Percentiles rank a stretch among this genome's conserved stretches.
Evolutionary conservation across 2,329 filamentous ascomycete species (phyloP).

Genomic region (Arthrobotrys conoides): DNA sequence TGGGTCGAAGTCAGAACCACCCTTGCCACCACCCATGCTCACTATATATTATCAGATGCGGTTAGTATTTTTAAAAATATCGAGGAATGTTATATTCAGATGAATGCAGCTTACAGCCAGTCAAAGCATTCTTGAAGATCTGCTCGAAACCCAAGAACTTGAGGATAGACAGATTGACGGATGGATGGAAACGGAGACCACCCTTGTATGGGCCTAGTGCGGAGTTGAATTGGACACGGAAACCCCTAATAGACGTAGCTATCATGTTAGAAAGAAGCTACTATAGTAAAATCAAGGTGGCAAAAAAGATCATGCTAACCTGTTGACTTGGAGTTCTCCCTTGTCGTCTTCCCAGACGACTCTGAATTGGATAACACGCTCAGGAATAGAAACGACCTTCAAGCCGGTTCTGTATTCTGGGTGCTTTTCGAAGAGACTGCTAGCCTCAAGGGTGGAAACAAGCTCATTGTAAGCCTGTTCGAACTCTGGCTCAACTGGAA

Average conservation of each 20-base stretch:
- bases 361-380: conserved; percentile 97
- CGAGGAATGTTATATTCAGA: conserved; percentile 22
- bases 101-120: conserved; percentile 78
- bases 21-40: conserved; percentile 97
- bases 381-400: conserved; percentile 87
- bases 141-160: conserved; percentile 99
- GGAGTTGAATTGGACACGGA: conserved; percentile 98
- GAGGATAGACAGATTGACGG: conserved; percentile 83
- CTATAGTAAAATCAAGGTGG: not conserved
- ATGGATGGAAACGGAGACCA: conserved; percentile 93
- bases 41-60: conserved; percentile 69
- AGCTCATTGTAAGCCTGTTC: conserved; percentile 99
- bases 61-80: not conserved
- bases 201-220: conserved; percentile 98
- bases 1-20: conserved; percentile 97
- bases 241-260: conserved; percentile 85
- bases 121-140: conserved; percentile 99
- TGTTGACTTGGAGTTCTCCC: conserved; percentile 68
- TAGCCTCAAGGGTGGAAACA: conserved; percentile 92
- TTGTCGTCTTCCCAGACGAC: conserved; percentile 97
- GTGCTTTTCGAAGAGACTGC: conserved; percentile 90
- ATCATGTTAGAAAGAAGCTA: conserved; percentile 13
- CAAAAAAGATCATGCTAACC: conserved; percentile 33
- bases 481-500: conserved; percentile 93
- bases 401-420: conserved; percentile 95